Conservation (phyloP, 1,139 yeast genomes). For the Debaryomyces subglobosus region DNA sequence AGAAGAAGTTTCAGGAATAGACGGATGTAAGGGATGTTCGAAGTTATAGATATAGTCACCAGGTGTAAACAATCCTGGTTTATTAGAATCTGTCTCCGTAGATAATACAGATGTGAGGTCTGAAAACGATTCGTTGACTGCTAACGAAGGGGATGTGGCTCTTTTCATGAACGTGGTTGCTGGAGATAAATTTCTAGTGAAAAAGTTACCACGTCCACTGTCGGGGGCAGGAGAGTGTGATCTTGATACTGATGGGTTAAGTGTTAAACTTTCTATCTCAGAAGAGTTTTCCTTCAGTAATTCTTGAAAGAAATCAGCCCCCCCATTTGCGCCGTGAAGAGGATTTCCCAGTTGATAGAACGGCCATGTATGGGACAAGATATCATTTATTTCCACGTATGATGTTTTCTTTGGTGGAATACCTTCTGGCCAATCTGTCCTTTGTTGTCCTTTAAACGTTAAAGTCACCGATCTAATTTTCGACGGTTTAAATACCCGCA, state of each 20-base stretch:
- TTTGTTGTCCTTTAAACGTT: conserved; percentile 68
- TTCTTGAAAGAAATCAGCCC: conserved; percentile 56
- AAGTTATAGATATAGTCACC: conserved; percentile 93
- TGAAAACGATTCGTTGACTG: conserved; percentile 17
- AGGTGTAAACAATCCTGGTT: conserved; percentile 50
- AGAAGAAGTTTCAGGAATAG: conserved; percentile 76
- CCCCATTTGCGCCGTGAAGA: conserved; percentile 42
- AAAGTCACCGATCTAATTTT: conserved; percentile 72
- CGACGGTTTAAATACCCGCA: conserved; percentile 73
- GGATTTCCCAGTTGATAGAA: conserved; percentile 53
- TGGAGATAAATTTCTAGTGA: conserved; percentile 33
- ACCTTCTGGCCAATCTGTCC: conserved; percentile 99
- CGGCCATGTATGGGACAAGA: conserved; percentile 89
- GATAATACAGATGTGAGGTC: conserved; percentile 26
- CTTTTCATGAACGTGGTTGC: conserved; percentile 39
- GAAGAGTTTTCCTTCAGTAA: conserved; percentile 21
- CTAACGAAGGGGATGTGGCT: conserved; percentile 42
- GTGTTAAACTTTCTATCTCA: conserved; percentile 32
- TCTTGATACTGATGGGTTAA: conserved; percentile 32
- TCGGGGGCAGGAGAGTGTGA: conserved; percentile 24
- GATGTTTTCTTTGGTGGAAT: conserved; percentile 85
- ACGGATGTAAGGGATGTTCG: conserved; percentile 83
- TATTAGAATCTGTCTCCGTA: conserved; percentile 24
- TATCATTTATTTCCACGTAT: conserved; percentile 62
- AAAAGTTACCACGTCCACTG: conserved; percentile 22